Percentiles rank a stretch among this genome's conserved stretches.
Conservation (phyloP, 2,329 filamentous ascomycete genomes). For the Calycina herbarum region DNA sequence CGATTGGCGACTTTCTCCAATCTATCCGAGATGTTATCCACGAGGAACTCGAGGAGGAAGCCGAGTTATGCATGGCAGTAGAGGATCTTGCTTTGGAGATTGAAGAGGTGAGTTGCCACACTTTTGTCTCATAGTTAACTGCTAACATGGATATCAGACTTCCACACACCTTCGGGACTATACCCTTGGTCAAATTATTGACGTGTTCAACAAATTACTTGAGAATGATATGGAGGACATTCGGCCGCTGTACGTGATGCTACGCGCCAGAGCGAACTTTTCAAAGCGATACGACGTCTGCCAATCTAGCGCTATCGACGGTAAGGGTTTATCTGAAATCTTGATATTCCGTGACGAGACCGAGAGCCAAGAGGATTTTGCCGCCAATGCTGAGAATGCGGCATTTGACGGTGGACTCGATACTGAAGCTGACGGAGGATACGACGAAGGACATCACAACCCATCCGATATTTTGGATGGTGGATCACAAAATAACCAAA, state of each 20-base stretch:
- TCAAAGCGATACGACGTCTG: conserved; percentile 53
- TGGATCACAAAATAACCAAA: neutral
- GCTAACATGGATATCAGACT: conserved; percentile 41
- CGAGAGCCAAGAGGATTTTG: conserved; percentile 26
- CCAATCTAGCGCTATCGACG: conserved; percentile 51
- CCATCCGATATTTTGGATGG: conserved; percentile 2
- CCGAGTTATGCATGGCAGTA: conserved; percentile 57
- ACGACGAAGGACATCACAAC: neutral
- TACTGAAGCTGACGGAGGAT: neutral
- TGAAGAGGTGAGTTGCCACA: conserved; percentile 51
- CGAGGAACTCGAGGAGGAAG: conserved; percentile 54
- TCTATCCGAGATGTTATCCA: conserved; percentile 55
- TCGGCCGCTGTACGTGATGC: conserved; percentile 57
- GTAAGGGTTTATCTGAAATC: conserved; percentile 47
- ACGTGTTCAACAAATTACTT: conserved; percentile 58
- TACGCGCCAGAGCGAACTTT: conserved; percentile 56
- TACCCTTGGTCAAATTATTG: conserved; percentile 57
- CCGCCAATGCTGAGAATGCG: conserved; percentile 2
- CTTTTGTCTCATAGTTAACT: neutral
- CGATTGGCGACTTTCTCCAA: conserved; percentile 55
- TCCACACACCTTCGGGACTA: conserved; percentile 48
- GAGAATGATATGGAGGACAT: conserved; percentile 57
- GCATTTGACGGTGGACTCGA: neutral
- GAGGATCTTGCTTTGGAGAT: conserved; percentile 55
- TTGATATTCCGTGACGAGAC: conserved; percentile 31